Base-by-base conservation (phyloP, 208 protist species). In the Spongospora subterranea region DNA sequence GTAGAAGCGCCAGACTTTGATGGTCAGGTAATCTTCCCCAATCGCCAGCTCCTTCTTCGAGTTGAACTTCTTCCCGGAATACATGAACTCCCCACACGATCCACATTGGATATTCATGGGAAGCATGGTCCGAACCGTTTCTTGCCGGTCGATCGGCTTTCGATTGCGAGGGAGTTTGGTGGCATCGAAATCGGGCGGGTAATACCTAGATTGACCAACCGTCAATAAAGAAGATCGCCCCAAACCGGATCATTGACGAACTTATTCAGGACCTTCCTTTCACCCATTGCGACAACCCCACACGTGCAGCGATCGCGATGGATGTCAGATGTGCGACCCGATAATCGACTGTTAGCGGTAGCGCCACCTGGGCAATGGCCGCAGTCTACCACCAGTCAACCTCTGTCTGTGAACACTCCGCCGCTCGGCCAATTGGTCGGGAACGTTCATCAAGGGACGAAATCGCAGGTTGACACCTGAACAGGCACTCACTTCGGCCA, bases 61-160 rank as follows among this genome's bases (percentile, higher is more conserved):
- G 65, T 97, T 97, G 88, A 96, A 96, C 89, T 96, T 96, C 45
- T 91, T 96, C 38, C 95, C 96, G 40, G 89, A 77, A 82, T 92
- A 93, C 17, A 96, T 92, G 92, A 95, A 96, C 90, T 96, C 94
- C 50, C 94, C 93, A 88, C 96, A 97, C 45, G 88, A 94, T 71
- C 90, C 91, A 89, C 96, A 96, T 54, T 94, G 66, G 38, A 96
- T 93, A 90, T 93, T 96, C 94, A 96, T 96, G 0, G 96, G 96
- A 41, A 96, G 40, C 96, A 97, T 97, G 90, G 96, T 96, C 13
- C 94, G 91, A 0, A 95, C 91, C 38, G 77, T 88, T 41, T 88
- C 82, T 53, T 92, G 89, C 39, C 64, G 76, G 88, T 93, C 92
- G 66, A 91, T 40, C 43, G 88, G 76, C 35, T 91, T 93, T n/a